phyloP scores from a whole-genome alignment of 331 rosid genomes.

The Acacia concinna region DNA sequence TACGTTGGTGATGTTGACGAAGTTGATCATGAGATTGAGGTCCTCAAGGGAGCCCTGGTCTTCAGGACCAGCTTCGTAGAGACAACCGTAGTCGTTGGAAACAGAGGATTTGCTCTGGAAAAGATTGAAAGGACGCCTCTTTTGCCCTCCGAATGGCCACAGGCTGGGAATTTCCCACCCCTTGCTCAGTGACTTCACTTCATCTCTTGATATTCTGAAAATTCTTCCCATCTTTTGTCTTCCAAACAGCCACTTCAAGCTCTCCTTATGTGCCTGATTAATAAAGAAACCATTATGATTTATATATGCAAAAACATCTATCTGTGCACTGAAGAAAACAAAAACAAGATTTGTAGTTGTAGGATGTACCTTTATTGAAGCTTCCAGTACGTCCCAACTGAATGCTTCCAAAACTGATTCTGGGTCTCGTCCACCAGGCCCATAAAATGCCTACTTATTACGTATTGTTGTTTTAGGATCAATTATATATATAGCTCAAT shows the following conservation, averaged over 20 bases:
- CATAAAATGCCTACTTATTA: conserved; percentile 48
- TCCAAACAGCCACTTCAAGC: conserved; percentile 46
- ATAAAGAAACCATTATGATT: not conserved
- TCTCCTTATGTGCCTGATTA: conserved; percentile 36
- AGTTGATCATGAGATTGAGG: conserved; percentile 48
- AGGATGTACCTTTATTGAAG: conserved; percentile 33
- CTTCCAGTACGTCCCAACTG: conserved; percentile 41
- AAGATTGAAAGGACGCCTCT: conserved; percentile 48
- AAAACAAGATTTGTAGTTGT: not conserved
- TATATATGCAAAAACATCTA: not conserved
- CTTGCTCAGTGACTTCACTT: conserved; percentile 42
- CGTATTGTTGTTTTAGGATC: not conserved
- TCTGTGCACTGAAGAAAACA: not conserved
- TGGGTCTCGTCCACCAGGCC: conserved; percentile 48
- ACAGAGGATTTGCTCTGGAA: conserved; percentile 37
- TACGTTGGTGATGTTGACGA: conserved; percentile 56
- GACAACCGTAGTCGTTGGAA: conserved; percentile 56
- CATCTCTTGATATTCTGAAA: conserved; percentile 44
- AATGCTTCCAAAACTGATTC: conserved; percentile 67
- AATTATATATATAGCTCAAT: not conserved
- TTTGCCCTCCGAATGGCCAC: conserved; percentile 40
- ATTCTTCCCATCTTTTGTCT: conserved; percentile 51
- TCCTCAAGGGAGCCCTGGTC: conserved; percentile 36
- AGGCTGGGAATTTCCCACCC: conserved; percentile 4
- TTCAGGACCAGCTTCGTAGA: conserved; percentile 39